Evolutionary conservation across 1,284 basidiomycete species (phyloP), one percentile per base, ranked within the genome.

Genomic region (Tilletia horrida): DNA sequence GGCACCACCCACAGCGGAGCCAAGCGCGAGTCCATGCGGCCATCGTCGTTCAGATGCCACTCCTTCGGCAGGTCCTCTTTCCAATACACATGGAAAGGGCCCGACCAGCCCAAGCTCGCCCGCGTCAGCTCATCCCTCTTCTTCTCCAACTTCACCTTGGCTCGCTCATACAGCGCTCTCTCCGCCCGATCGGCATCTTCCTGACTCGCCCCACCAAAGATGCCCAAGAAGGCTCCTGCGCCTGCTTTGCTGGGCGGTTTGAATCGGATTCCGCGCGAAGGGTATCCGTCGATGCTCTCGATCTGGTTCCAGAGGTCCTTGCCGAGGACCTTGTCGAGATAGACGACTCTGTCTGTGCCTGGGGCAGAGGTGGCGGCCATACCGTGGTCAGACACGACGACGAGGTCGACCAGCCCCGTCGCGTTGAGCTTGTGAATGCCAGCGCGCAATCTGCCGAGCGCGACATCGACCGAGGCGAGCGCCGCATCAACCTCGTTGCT

Each of bases 351-450:
- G 0, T 88, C 87, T 72, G 90, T 86, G 2, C 29, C 27, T 29
- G 55, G 55, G 13, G 55, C 55, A 70, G 88, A 88, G 8, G 92
- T 94, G 73, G 89, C 88, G 0, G 88, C 89, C 93, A 96, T 95
- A 2, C 93, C 93, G 78, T 96, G 93, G 82, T 96, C 93, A 68
- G 89, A 91, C 63, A 96, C 91, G 75, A 94, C 92, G 29, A 95
- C 86, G 31, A 96, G 85, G 80, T 96, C 91, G 35, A 94, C 89
- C 31, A 95, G 89, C 44, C 90, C 86, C 0, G 87, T 88, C 40
- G 94, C 84, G 76, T 93, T 91, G 1, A 93, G 87, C n/a, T 84
- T 83, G 35, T 85, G 85, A 40, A 95, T 83, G 1, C 86, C 84
- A 1, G 83, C 81, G 0, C 89, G 87, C 14, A 96, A 83, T 62